These are phyloP conservation scores for Fusarium austroafricanum DNA, from an alignment of 2,329 filamentous ascomycete genomes.

Conservation along the genomic window DNA sequence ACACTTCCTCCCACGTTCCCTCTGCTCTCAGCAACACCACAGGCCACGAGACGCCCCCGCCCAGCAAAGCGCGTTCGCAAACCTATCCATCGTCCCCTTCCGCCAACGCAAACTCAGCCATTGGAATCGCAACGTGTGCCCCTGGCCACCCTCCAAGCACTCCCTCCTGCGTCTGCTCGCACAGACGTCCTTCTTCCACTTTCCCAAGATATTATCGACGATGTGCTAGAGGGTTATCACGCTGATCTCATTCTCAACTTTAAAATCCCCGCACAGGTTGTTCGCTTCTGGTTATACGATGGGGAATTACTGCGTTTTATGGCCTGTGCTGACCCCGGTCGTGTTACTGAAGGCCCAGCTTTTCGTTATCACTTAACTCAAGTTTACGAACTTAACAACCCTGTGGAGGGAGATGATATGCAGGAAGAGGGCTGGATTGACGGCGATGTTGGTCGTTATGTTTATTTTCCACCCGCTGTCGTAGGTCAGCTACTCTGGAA, in stretches of 20 bases:
- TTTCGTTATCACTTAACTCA: constrained; percentile 53
- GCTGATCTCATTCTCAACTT: constrained; percentile 68
- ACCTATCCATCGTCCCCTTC: constrained; percentile 44
- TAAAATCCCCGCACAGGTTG: constrained; percentile 65
- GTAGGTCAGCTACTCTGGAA: constrained; percentile 70
- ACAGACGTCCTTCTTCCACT: constrained; percentile 68
- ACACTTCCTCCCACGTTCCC: constrained; percentile 37
- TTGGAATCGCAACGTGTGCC: constrained; percentile 63
- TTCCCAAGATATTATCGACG: constrained; percentile 57
- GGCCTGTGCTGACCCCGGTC: constrained; percentile 62
- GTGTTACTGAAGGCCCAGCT: constrained; percentile 45
- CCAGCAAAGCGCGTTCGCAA: constrained; percentile 42
- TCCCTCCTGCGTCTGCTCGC: constrained; percentile 61
- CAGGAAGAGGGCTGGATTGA: constrained; percentile 66
- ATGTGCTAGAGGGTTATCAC: constrained; percentile 62
- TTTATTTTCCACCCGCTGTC: constrained; percentile 67
- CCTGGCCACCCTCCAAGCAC: constrained; percentile 58
- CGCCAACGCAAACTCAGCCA: constrained; percentile 48
- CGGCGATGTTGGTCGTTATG: constrained; percentile 61
- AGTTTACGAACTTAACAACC: constrained; percentile 72
- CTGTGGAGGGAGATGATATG: constrained; percentile 64
- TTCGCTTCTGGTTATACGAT: constrained; percentile 73
- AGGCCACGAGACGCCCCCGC: constrained; percentile 7
- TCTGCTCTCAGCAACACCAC: constrained; percentile 33
- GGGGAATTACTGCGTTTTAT: constrained; percentile 67